Evolutionary conservation across 306 rosid species (phyloP).

Genomic region (Dicorynia guianensis): DNA sequence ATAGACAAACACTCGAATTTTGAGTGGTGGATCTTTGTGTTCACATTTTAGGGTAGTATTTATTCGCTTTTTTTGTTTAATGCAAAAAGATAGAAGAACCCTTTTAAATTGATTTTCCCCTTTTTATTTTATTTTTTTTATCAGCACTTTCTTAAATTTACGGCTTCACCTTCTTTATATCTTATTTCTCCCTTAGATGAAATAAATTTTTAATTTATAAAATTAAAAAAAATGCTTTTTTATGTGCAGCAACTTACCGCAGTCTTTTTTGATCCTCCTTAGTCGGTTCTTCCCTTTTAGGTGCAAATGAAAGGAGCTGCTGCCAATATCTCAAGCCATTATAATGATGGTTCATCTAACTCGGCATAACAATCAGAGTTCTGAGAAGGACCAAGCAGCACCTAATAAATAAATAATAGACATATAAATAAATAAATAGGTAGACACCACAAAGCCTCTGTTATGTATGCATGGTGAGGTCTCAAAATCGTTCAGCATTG

Average conservation of each 20-base stretch:
- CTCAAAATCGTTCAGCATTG: constrained; percentile 62
- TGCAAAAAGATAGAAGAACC: neutral
- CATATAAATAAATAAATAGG: neutral
- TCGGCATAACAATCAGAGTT: constrained; percentile 56
- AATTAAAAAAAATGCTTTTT: neutral
- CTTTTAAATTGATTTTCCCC: neutral
- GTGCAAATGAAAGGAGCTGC: constrained; percentile 55
- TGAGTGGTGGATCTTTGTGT: neutral
- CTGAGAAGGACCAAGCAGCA: constrained; percentile 73
- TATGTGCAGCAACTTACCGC: constrained; percentile 31
- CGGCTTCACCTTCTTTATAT: neutral
- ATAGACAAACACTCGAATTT: neutral
- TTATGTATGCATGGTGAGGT: constrained; percentile 66
- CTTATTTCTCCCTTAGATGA: neutral
- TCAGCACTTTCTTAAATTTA: neutral
- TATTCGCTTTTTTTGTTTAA: neutral
- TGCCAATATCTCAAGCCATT: constrained; percentile 40
- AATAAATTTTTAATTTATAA: neutral
- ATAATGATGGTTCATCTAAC: constrained; percentile 63
- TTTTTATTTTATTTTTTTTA: neutral
- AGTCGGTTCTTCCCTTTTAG: constrained; percentile 35
- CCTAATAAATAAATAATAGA: constrained; percentile 38
- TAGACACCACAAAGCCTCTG: constrained; percentile 43
- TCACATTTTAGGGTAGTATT: neutral
- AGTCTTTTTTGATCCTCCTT: constrained; percentile 5